Conservation (phyloP, 2,329 filamentous ascomycete genomes). For the Dothideomycetidae sp. region DNA sequence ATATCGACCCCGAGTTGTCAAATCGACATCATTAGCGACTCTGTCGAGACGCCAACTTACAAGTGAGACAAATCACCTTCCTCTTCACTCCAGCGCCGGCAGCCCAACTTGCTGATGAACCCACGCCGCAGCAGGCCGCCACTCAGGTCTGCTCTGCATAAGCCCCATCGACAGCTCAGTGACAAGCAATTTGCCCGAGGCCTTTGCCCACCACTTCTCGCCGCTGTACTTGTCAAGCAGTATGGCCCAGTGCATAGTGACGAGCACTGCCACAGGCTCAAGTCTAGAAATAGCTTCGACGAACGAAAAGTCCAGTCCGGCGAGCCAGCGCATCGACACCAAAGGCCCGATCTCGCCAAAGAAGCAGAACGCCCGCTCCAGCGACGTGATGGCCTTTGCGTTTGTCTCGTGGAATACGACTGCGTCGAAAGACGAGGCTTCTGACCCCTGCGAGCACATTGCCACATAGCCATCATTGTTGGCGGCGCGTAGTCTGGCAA, state of each 20-base stretch:
- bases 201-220: conserved; percentile 4
- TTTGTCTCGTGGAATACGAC: conserved; percentile 2
- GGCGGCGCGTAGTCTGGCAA: neutral
- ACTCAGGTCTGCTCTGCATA: conserved; percentile 1
- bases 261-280: conserved; percentile 4
- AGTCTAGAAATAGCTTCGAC: conserved; percentile 1
- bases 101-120: neutral
- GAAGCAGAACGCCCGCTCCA: conserved; percentile 3
- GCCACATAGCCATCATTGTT: neutral
- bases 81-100: neutral
- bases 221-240: conserved; percentile 1
- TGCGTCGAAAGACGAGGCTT: conserved; percentile 1
- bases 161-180: conserved; percentile 12
- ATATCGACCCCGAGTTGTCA: too few species aligned
- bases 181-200: conserved; percentile 2
- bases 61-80: too few species aligned
- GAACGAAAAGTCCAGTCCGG: neutral
- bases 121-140: neutral
- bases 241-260: conserved; percentile 7
- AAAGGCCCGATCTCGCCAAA: conserved; percentile 2
- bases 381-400: neutral
- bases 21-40: too few species aligned
- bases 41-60: too few species aligned
- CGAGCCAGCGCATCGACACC: conserved; percentile 2
- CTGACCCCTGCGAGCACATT: neutral